These are phyloP conservation scores for Eucalyptus curtisii DNA, from an alignment of 345 rosid species.

Conservation along the genomic window DNA sequence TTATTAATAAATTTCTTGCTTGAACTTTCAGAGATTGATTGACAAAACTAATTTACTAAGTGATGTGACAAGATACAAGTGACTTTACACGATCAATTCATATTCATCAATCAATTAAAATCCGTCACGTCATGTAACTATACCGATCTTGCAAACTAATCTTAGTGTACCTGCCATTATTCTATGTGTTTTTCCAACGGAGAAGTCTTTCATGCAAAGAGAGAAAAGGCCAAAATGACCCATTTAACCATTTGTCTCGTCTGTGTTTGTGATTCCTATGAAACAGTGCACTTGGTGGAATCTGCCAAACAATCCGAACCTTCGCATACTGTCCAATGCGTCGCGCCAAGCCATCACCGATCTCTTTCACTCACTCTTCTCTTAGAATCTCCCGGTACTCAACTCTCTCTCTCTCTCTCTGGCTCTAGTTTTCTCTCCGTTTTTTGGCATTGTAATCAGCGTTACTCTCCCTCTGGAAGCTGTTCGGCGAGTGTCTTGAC, in stretches of 20 bases:
- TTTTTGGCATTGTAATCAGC: not conserved
- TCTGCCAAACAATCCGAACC: not conserved
- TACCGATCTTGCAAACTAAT: not conserved
- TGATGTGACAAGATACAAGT: not conserved
- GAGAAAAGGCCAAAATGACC: not conserved
- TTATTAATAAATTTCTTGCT: not conserved
- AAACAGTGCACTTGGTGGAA: not conserved
- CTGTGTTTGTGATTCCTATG: not conserved
- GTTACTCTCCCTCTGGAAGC: not conserved
- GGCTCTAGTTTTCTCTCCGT: not conserved
- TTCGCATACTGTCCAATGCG: not conserved
- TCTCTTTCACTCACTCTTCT: not conserved
- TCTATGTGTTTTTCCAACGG: not conserved
- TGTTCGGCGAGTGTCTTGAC: not conserved
- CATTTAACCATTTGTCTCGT: not conserved
- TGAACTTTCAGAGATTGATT: not conserved
- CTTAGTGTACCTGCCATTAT: not conserved
- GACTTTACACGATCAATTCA: not conserved
- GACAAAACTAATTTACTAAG: not conserved
- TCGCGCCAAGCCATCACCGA: not conserved
- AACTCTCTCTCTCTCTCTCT: not conserved
- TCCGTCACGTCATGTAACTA: not conserved
- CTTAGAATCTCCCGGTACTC: not conserved
- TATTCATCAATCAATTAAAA: not conserved
- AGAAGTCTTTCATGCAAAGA: not conserved